Evolutionary conservation across 192 early-diverging fungal species (phyloP).

Genomic region (Linderina pennispora): DNA sequence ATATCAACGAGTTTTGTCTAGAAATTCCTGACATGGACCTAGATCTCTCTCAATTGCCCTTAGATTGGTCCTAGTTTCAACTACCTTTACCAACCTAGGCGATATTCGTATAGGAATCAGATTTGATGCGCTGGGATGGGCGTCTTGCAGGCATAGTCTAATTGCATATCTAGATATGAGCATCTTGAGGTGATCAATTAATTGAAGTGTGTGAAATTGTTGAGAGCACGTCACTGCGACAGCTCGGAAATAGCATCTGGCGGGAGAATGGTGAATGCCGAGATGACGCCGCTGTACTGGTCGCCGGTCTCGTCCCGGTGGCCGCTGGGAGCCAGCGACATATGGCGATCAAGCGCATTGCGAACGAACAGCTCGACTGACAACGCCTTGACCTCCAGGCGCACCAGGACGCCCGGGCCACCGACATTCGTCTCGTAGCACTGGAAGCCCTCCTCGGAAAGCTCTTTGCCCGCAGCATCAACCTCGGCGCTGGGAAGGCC

Average conservation of each 20-base stretch:
- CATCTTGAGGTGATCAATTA: too few relatives aligned
- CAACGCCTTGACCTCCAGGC: conserved; percentile 5
- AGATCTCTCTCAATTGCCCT: too few relatives aligned
- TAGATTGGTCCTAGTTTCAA: too few relatives aligned
- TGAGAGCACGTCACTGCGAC: too few relatives aligned
- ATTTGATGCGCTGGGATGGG: too few relatives aligned
- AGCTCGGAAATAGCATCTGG: conserved; percentile 6
- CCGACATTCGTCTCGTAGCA: conserved; percentile 71
- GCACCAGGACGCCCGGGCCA: conserved; percentile 52
- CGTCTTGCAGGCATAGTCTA: too few relatives aligned
- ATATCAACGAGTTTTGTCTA: too few relatives aligned
- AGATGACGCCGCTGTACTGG: conserved; percentile 2
- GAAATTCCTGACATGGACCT: too few relatives aligned
- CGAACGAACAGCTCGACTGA: conserved; percentile 20
- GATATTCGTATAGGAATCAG: too few relatives aligned
- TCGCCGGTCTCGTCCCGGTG: neutral
- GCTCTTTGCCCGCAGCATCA: conserved; percentile 35
- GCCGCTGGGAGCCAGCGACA: conserved; percentile 2
- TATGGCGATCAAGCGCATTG: neutral
- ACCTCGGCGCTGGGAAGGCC: conserved; percentile 12
- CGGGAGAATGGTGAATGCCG: conserved; percentile 16
- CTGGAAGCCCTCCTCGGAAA: conserved; percentile 57
- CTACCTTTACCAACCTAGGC: too few relatives aligned
- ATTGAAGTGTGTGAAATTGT: too few relatives aligned
- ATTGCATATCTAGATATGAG: too few relatives aligned